These are phyloP conservation scores for Tetradesmus obliquus DNA, from an alignment of 139 green algal species.

Conservation along the genomic window DNA sequence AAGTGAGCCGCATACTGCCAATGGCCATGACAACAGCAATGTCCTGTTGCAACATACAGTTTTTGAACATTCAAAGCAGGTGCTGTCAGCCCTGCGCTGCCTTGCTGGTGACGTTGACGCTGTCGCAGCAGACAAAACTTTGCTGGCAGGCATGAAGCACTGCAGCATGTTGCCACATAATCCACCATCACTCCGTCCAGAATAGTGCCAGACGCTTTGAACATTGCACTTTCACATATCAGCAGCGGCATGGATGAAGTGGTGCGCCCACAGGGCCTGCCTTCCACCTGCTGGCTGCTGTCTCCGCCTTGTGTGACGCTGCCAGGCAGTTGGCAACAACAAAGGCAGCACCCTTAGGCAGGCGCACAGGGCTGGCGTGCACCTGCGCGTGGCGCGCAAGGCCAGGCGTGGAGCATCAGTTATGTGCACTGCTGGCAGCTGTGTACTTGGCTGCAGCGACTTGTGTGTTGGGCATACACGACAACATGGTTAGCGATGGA, in stretches of 20 bases:
- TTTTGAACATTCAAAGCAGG: too few species aligned
- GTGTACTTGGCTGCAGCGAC: not conserved
- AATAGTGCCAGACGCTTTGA: too few species aligned
- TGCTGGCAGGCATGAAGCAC: not conserved
- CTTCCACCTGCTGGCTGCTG: conserved; percentile 60
- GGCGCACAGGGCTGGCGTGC: conserved; percentile 77
- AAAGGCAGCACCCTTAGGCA: conserved; percentile 89
- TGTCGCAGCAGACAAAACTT: not conserved
- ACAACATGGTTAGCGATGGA: not conserved
- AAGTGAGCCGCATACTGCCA: not conserved
- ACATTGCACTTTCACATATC: too few species aligned
- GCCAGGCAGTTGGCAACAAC: conserved; percentile 95
- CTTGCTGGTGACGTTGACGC: too few species aligned
- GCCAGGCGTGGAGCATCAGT: too few species aligned
- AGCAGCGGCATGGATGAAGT: too few species aligned
- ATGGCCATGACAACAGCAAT: not conserved
- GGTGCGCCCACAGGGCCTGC: not conserved
- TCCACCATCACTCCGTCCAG: too few species aligned
- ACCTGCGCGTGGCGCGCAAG: conserved; percentile 61
- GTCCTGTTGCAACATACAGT: not conserved
- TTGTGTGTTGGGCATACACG: not conserved
- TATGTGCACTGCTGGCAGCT: not conserved
- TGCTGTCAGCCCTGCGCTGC: too few species aligned
- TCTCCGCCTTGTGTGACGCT: conserved; percentile 93
- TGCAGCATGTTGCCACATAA: not conserved